Evolutionary conservation across 495 filamentous ascomycete genomes (phyloP).

Genomic region (Aspergillus diversus): DNA sequence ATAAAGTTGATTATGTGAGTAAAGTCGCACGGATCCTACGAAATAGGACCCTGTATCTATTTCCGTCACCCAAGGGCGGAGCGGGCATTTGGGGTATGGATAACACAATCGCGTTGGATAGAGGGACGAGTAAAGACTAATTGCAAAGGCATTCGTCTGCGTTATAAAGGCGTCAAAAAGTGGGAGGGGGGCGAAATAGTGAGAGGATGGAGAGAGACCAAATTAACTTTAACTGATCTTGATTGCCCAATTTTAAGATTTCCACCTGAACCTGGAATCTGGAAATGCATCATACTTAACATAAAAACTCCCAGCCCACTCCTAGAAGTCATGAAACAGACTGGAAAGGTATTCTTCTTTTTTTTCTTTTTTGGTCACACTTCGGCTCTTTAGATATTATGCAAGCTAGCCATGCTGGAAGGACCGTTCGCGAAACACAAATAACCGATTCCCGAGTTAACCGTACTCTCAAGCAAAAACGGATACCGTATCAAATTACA

Average conservation of each 20-base stretch:
- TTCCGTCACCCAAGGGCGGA: no score
- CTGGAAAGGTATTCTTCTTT: conserved; percentile 49
- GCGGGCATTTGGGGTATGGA: no score
- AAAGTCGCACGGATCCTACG: no score
- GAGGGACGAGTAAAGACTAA: no score
- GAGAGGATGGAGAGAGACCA: conserved; percentile 8
- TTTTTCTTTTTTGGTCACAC: conserved; percentile 44
- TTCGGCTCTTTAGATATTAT: conserved; percentile 39
- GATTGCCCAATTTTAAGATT: conserved; percentile 40
- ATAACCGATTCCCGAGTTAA: conserved; percentile 44
- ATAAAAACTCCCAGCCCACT: conserved; percentile 44
- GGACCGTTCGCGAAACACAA: conserved; percentile 39
- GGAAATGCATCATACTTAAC: conserved; percentile 48
- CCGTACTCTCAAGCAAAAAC: conserved; percentile 41
- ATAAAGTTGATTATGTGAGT: no score
- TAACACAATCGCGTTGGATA: no score
- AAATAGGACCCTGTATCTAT: no score
- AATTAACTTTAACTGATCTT: conserved; percentile 19
- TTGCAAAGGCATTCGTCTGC: no score
- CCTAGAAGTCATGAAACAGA: conserved; percentile 36
- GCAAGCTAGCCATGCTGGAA: conserved; percentile 43
- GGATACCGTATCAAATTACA: conserved; percentile 49
- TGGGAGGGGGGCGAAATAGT: background rate
- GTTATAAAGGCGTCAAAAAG: background rate
- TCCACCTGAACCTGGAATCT: conserved; percentile 45